Base-by-base conservation (phyloP, 495 filamentous ascomycete genomes). In the Aspergillus carlsbadensis region DNA sequence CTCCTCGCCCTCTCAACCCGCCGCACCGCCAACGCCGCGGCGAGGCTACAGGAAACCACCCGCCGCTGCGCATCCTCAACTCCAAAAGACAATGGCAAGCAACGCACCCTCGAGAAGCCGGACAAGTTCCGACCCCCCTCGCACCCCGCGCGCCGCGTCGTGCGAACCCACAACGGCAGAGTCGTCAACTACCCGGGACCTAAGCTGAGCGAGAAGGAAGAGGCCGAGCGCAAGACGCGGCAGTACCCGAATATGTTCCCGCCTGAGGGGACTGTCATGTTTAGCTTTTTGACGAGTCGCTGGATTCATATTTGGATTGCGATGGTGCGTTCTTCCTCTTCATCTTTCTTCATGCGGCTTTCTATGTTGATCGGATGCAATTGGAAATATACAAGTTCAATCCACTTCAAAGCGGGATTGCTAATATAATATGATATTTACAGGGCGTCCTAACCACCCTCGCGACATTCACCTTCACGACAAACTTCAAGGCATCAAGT, bases 51-150 rank as follows among this genome's bases (percentile, higher is more conserved):
- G 26, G 8, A 62, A 51, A 35, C 41, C 56, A 21, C 61, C 14
- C 62, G 46, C 37, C 65, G 65, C 53, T 64, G 57, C 64, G 62
- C 67, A 60, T 69, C 61, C 33, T 62, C 63, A 17, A 61, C 55
- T 5, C 11, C 48, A 63, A 46, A 39, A 40, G 31, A 21, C 36
- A 51, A 17, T 56, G 54, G 22, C 46, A 86, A 86, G 59, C 80
- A 78, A 17, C 74, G 79, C 45, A 78, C 88, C 1, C 87, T 96
- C 56, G 85, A 82, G 51, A 87, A 94, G 68, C 92, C 92, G 3
- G 81, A 87, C 58, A 85, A 85, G 57, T 96, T 94, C 76, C 87
- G 85, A 46, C 92, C 92, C 0, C 92, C 92, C 0, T 96, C 91
- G 0, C 92, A 96, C 69, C 83, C 83, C 24, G 70, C 84, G 22